Evolutionary conservation across 208 protist genomes (phyloP), one percentile per base, ranked within the genome.

Genomic region (Trypanosoma theileri): DNA sequence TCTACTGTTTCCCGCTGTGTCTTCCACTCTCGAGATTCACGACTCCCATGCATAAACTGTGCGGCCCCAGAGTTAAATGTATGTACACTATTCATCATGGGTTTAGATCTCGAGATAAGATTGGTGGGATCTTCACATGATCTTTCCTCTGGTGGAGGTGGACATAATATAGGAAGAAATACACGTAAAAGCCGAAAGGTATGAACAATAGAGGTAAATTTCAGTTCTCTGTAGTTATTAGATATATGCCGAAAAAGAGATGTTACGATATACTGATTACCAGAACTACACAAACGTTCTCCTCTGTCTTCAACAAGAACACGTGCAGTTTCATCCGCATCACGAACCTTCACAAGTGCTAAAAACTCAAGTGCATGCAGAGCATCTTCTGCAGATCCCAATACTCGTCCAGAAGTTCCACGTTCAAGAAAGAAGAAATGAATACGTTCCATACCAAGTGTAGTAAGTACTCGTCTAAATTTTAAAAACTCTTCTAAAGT

Each of bases 181-280:
- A 94, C 79, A 52, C 88, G 88, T 45, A 91, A 69, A 44, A 94
- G 71, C 9, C 78, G 76, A 66, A 88, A 94, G 26, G 61, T 75
- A 59, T 91, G 88, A 31, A 94, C 83, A 35, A 94, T 44, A 46
- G 76, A 75, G 1, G 88, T 94, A 61, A 94, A 83, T 45, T 81
- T 85, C 26, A 94, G 62, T 16, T 88, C 73, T n/a, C 67, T 78
- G 58, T 64, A 64, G 52, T 79, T 69, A 59, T 59, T 67, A 4
- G 48, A 35, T 59, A 76, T 35, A 57, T 71, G 62, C 19, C 56
- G 46, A 62, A 87, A 75, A 9, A 81, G 51, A 22, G 61, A 71
- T 16, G 55, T 65, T 31, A 75, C 61, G 17, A 82, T 24, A 26
- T 70, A 68, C 41, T 13, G 19, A 42, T 79, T 26, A 48, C 16